These are phyloP conservation scores for Irpex sp. DNA, from an alignment of 1,284 basidiomycete genomes.

Conservation along the genomic window DNA sequence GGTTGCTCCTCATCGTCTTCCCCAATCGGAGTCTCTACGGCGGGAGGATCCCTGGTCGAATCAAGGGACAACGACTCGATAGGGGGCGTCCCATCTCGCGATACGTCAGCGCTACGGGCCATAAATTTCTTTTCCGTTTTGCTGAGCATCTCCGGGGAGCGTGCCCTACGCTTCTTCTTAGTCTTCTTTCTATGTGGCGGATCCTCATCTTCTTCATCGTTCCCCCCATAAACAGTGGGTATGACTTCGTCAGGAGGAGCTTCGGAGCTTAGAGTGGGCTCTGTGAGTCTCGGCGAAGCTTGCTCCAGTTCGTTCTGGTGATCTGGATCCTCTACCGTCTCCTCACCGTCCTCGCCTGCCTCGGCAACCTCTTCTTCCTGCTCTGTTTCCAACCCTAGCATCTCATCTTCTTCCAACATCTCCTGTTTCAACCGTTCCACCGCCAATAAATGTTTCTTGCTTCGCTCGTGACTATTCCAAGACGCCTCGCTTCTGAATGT, in stretches of 20 bases:
- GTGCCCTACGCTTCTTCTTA: constrained; percentile 18
- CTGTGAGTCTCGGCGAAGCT: not conserved
- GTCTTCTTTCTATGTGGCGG: constrained; percentile 18
- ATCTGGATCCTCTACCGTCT: constrained; percentile 13
- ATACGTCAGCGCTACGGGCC: constrained; percentile 1
- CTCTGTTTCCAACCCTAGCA: constrained; percentile 36
- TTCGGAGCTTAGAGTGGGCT: not conserved
- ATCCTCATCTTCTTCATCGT: constrained; percentile 8
- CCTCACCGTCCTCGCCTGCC: constrained; percentile 13
- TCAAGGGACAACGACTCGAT: not conserved
- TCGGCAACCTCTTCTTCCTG: constrained; percentile 18
- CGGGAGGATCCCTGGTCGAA: not conserved
- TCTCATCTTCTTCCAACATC: constrained; percentile 78
- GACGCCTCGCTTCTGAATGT: constrained; percentile 89
- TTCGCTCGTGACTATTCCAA: constrained; percentile 96
- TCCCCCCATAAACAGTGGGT: constrained; percentile 13
- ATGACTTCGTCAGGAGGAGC: constrained; percentile 7
- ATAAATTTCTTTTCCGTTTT: constrained; percentile 21
- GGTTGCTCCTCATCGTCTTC: not conserved
- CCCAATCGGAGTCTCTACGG: not conserved
- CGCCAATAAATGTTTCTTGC: constrained; percentile 92
- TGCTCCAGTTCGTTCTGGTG: constrained; percentile 6
- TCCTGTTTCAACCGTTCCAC: constrained; percentile 71
- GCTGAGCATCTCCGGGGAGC: constrained; percentile 19
- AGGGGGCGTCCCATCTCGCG: not conserved